Base-by-base conservation (phyloP, 805 yeast genomes). In the Schwanniomyces sp. region DNA sequence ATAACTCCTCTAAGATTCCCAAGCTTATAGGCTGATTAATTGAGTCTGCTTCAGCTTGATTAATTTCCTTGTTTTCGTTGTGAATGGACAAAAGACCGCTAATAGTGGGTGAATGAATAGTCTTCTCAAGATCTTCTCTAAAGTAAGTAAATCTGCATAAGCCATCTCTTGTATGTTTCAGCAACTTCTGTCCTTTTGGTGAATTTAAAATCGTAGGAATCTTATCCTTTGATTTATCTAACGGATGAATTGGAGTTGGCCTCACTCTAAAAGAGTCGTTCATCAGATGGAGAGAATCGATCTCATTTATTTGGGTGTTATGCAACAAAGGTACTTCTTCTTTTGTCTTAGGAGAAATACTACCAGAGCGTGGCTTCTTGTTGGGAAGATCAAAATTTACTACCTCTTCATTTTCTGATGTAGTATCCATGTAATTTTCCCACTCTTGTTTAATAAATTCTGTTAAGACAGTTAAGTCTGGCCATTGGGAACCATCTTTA, bases 61-160 rank as follows among this genome's bases (percentile, higher is more conserved):
- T 44, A 14, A 48, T 44, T 17, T 42, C 38, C 9, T 37, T 43
- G 24, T 41, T 36, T 12, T 43, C 49, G 11, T 21, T 45, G n/a
- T 30, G 46, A 30, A 86, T 61, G 6, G 40, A 37, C 8, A 37
- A 24, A 18, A 91, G 70, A 0, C 97, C 97, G 3, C 95, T 85
- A 24, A 91, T 85, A 5, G 88, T 85, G 2, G 96, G 90, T 0
- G 97, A 82, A 65, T 91, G 97, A 21, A 91, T 81, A 0, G 98
- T 91, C n/a, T 90, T 82, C 12, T 85, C 87, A 54, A 92, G 66
- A 58, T 90, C 95, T 53, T 91, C 96, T 54, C 98, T 77, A 67
- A 94, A 92, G 61, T 92, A 92, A 0, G 98, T 90, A 70, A 88
- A 92, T 52, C 98, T 74, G 62, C 82, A 84, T 21, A 37, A 37